Conservation (phyloP, 176 grass and related monocot species). For the Aechmea fasciata region DNA sequence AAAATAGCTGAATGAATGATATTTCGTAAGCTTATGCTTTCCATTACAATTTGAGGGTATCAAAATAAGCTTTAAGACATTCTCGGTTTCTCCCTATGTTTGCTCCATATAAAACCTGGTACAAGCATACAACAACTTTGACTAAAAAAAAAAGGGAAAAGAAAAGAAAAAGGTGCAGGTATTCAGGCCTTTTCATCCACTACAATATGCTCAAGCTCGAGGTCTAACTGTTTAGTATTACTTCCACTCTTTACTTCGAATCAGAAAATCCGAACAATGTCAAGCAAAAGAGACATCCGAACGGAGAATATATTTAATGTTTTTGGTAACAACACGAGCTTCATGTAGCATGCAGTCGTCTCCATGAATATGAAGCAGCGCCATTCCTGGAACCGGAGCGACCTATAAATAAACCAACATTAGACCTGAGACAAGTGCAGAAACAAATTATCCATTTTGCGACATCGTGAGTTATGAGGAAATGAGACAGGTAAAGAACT, state of each 20-base stretch:
- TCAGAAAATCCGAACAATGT: not conserved
- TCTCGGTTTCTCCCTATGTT: no score
- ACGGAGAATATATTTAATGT: slow-evolving; percentile 69
- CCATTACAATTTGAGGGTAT: no score
- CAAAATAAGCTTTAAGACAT: no score
- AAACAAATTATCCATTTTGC: not conserved
- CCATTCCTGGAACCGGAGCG: slow-evolving; percentile 69
- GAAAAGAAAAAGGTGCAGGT: no score
- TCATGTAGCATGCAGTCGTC: slow-evolving; percentile 94
- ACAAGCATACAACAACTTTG: no score
- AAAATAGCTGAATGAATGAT: no score
- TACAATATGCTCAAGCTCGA: not conserved
- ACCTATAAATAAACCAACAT: slow-evolving; percentile 41
- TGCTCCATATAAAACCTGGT: no score
- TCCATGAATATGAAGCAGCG: slow-evolving; percentile 82
- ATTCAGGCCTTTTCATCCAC: not conserved
- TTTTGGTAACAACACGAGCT: slow-evolving; percentile 72
- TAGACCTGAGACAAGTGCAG: not conserved
- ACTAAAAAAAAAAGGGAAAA: no score
- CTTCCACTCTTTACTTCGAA: not conserved
- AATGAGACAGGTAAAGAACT: not conserved
- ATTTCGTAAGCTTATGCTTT: no score
- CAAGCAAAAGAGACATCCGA: slow-evolving; percentile 75
- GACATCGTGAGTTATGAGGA: not conserved
- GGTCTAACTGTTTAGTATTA: not conserved